These are phyloP conservation scores for Aureobasidium sp. DNA, from an alignment of 2,329 filamentous ascomycete genomes.

Conservation along the genomic window DNA sequence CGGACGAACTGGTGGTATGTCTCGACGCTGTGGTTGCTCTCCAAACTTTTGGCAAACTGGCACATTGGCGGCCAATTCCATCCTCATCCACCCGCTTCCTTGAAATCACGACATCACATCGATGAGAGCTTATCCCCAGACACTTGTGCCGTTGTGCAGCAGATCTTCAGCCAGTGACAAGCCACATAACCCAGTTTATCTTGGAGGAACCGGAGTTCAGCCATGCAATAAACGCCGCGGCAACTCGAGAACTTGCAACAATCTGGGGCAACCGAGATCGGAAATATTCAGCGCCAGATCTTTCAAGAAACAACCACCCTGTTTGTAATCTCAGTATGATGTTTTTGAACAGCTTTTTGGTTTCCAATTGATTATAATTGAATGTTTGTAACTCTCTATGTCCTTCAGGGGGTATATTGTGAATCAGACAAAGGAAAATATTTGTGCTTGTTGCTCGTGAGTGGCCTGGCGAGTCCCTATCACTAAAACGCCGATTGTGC, in stretches of 20 bases:
- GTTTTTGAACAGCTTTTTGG: not conserved
- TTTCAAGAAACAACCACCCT: not conserved
- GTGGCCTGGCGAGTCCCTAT: not conserved
- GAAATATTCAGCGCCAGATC: not conserved
- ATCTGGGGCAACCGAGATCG: not conserved
- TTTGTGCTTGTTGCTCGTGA: not conserved
- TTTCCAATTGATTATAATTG: not conserved
- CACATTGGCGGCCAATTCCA: conserved; percentile 10
- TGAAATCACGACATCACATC: conserved; percentile 6
- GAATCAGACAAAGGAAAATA: not conserved
- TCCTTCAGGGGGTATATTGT: not conserved
- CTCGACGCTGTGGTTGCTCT: conserved; percentile 3
- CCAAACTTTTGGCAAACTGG: conserved; percentile 14
- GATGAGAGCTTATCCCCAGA: not conserved
- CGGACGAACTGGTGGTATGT: conserved; percentile 12
- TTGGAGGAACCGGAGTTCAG: not conserved
- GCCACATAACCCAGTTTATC: not conserved
- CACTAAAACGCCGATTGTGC: not conserved
- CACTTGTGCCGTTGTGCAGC: conserved; percentile 12
- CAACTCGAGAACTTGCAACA: not conserved
- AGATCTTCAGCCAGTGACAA: conserved; percentile 6
- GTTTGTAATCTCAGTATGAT: not conserved
- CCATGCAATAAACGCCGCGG: not conserved
- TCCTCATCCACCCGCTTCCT: conserved; percentile 5
- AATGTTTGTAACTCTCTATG: not conserved